Evolutionary conservation across 164 flowering plant species (phyloP).

Genomic region (Tetracentron sinense): DNA sequence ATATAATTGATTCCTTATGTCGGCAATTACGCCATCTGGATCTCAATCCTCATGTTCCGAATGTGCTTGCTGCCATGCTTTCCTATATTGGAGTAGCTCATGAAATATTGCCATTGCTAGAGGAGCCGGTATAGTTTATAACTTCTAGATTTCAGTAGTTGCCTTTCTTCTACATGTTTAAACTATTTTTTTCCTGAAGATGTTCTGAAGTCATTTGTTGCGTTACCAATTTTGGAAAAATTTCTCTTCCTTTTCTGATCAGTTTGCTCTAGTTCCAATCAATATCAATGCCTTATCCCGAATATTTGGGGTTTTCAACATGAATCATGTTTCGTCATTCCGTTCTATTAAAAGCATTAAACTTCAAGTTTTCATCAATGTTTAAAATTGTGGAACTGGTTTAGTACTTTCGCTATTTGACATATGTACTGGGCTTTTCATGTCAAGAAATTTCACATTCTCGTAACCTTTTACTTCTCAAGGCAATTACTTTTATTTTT

Average conservation of each 20-base stretch:
- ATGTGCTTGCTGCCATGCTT: slow-evolving; percentile 85
- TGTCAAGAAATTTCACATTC: background rate
- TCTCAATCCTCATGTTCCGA: slow-evolving; percentile 82
- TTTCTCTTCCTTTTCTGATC: background rate
- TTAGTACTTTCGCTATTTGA: background rate
- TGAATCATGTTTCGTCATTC: too few relatives aligned
- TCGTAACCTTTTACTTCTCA: too few relatives aligned
- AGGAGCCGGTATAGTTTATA: slow-evolving; percentile 73
- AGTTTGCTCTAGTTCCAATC: background rate
- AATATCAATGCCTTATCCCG: too few relatives aligned
- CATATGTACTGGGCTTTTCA: background rate
- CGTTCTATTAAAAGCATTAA: too few relatives aligned
- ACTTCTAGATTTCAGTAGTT: slow-evolving; percentile 3
- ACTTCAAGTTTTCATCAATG: background rate
- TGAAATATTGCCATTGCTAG: slow-evolving; percentile 80
- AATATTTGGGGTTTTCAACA: too few relatives aligned
- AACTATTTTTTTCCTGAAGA: slow-evolving; percentile 1
- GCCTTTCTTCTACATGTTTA: background rate
- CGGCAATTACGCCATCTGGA: slow-evolving; percentile 87
- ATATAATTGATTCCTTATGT: slow-evolving; percentile 83
- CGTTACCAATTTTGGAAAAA: background rate
- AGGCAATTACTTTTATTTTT: too few relatives aligned
- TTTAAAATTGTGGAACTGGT: background rate
- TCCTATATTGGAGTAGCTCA: slow-evolving; percentile 85
- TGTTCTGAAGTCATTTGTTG: background rate